phyloP scores from a whole-genome alignment of 352 stramenopile genomes.

The Phytopythium ostracodes region DNA sequence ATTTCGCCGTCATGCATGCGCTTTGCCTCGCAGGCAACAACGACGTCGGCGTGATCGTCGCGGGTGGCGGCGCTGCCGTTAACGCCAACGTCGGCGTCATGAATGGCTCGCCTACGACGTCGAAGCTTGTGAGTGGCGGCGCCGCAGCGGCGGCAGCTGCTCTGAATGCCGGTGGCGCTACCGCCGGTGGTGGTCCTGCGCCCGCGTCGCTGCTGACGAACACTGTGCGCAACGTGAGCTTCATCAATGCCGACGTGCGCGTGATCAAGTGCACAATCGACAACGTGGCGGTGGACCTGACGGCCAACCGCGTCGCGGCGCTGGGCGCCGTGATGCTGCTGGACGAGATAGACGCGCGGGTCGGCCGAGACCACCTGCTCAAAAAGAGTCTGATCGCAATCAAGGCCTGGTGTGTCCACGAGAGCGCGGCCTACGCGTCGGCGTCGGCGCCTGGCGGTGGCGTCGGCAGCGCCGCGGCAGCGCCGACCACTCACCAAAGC shows the following conservation, averaged over 20 bases:
- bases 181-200: not conserved
- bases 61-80: constrained; percentile 3
- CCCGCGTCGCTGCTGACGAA: constrained; percentile 28
- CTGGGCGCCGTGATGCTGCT: constrained; percentile 78
- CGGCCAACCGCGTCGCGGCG: constrained; percentile 78
- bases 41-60: constrained; percentile 8
- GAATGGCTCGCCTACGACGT: constrained; percentile 20
- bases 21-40: constrained; percentile 61
- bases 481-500: constrained; percentile 22
- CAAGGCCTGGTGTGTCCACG: constrained; percentile 88
- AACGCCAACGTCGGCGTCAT: constrained; percentile 1
- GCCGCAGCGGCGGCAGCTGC: not conserved
- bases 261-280: constrained; percentile 91
- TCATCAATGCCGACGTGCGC: constrained; percentile 86
- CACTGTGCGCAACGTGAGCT: constrained; percentile 86
- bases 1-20: constrained; percentile 81
- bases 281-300: constrained; percentile 88
- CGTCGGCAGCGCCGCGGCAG: not conserved
- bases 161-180: not conserved
- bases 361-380: constrained; percentile 79
- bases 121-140: not conserved
- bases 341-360: constrained; percentile 77
- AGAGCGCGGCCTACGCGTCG: constrained; percentile 58
- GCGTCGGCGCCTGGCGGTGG: constrained; percentile 14
- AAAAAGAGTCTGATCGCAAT: constrained; percentile 88